Evolutionary conservation across 164 flowering plant species (phyloP).

Genomic region (Akebia trifoliata): DNA sequence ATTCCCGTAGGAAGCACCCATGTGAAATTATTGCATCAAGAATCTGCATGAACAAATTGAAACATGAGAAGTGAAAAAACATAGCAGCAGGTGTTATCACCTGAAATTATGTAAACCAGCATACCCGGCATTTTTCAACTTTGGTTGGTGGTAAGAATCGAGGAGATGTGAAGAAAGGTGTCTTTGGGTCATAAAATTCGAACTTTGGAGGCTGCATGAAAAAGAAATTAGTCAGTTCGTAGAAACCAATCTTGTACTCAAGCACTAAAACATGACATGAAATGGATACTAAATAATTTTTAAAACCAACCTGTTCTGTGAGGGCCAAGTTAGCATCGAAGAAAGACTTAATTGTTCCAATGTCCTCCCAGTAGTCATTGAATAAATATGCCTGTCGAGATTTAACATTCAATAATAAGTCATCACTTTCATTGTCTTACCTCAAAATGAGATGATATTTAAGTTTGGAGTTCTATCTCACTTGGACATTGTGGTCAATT

Average conservation of each 20-base stretch:
- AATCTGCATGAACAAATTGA: slow-evolving; percentile 46
- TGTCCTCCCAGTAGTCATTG: slow-evolving; percentile 98
- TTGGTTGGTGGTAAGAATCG: slow-evolving; percentile 90
- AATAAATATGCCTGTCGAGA: slow-evolving; percentile 75
- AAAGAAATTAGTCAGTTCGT: no score
- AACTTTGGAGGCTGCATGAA: slow-evolving; percentile 71
- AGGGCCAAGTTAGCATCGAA: slow-evolving; percentile 92
- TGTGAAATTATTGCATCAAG: slow-evolving; percentile 83
- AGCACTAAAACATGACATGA: no score
- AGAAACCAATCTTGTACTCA: no score
- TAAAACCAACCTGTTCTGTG: slow-evolving; percentile 69
- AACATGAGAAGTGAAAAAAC: slow-evolving; percentile 13
- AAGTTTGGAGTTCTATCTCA: slow-evolving; percentile 21
- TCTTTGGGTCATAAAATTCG: slow-evolving; percentile 77
- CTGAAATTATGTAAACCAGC: slow-evolving; percentile 6
- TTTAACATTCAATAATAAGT: no score
- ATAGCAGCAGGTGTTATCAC: neutral
- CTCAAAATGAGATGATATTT: no score
- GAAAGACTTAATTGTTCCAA: slow-evolving; percentile 86
- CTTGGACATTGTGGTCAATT: slow-evolving; percentile 70
- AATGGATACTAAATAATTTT: no score
- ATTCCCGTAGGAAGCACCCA: slow-evolving; percentile 91
- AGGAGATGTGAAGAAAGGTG: slow-evolving; percentile 92
- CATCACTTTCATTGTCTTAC: no score
- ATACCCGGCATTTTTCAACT: slow-evolving; percentile 87